phyloP scores from a whole-genome alignment of 2,329 filamentous ascomycete species.

The Fusarium agapanthi region DNA sequence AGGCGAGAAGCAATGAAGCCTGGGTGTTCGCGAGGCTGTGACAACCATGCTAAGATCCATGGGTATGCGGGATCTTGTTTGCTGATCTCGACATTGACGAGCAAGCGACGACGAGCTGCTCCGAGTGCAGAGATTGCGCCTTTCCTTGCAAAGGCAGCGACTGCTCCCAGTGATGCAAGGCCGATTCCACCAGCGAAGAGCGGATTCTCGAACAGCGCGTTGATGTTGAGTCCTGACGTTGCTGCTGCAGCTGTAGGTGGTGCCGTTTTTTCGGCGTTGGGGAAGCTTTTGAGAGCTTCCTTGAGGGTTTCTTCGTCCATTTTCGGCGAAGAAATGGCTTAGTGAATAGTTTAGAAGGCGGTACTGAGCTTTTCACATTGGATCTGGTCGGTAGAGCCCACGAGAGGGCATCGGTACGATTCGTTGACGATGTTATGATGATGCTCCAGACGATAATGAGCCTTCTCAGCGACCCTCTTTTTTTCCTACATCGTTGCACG shows the following conservation, averaged over 20 bases:
- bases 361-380: slow-evolving; percentile 9
- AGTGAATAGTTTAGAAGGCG: slow-evolving; percentile 9
- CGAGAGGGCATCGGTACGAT: neutral
- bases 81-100: slow-evolving; percentile 96
- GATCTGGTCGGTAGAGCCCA: neutral
- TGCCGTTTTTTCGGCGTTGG: slow-evolving; percentile 45
- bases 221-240: slow-evolving; percentile 56
- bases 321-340: neutral
- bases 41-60: slow-evolving; percentile 96
- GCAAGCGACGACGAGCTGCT: slow-evolving; percentile 81
- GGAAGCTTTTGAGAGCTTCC: slow-evolving; percentile 29
- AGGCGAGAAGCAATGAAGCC: slow-evolving; percentile 68
- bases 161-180: slow-evolving; percentile 87
- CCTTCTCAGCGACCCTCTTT: slow-evolving; percentile 23
- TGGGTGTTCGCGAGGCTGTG: slow-evolving; percentile 74
- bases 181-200: slow-evolving; percentile 81
- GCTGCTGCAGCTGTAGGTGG: slow-evolving; percentile 42
- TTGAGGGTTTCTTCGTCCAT: slow-evolving; percentile 34
- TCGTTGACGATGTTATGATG: neutral
- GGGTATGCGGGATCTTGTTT: slow-evolving; percentile 92
- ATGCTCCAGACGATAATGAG: neutral
- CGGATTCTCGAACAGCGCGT: slow-evolving; percentile 70
- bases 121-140: slow-evolving; percentile 76
- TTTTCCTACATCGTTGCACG: slow-evolving; percentile 20
- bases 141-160: slow-evolving; percentile 80